Conservation (phyloP, 352 stramenopile species). For the Phytophthora crassamura region DNA sequence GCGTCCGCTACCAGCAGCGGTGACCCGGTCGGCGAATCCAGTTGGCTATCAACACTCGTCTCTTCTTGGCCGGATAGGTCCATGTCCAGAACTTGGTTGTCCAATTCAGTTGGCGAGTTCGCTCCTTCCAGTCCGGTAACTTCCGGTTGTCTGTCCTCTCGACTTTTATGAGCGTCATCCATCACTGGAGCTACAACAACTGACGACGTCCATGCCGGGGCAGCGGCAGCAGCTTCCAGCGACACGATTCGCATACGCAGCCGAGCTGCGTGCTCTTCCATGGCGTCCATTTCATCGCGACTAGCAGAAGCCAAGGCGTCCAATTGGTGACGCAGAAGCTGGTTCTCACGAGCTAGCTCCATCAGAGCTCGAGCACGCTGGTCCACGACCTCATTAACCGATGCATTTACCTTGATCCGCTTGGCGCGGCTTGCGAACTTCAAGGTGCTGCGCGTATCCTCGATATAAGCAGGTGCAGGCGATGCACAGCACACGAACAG, state of each 20-base stretch:
- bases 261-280: constrained; percentile 42
- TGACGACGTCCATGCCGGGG: constrained; percentile 27
- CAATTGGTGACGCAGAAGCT: constrained; percentile 46
- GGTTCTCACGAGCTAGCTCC: constrained; percentile 53
- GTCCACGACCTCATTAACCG: constrained; percentile 53
- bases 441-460: constrained; percentile 91
- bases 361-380: constrained; percentile 41
- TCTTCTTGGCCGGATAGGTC: constrained; percentile 41
- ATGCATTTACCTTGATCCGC: constrained; percentile 69
- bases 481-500: constrained; percentile 90
- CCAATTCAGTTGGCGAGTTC: constrained; percentile 23
- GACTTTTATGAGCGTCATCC: constrained; percentile 17
- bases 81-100: constrained; percentile 37
- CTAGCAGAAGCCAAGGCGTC: constrained; percentile 40
- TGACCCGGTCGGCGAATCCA: constrained; percentile 23
- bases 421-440: constrained; percentile 93
- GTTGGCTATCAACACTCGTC: constrained; percentile 28
- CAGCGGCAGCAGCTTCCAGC: constrained; percentile 43
- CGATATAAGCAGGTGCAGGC: constrained; percentile 72
- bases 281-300: constrained; percentile 44
- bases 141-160: constrained; percentile 32
- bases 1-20: constrained; percentile 29
- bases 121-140: constrained; percentile 41
- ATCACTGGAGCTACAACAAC: constrained; percentile 29
- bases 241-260: constrained; percentile 48